phyloP scores from a whole-genome alignment of 345 rosid genomes.

The Pistacia vera region DNA sequence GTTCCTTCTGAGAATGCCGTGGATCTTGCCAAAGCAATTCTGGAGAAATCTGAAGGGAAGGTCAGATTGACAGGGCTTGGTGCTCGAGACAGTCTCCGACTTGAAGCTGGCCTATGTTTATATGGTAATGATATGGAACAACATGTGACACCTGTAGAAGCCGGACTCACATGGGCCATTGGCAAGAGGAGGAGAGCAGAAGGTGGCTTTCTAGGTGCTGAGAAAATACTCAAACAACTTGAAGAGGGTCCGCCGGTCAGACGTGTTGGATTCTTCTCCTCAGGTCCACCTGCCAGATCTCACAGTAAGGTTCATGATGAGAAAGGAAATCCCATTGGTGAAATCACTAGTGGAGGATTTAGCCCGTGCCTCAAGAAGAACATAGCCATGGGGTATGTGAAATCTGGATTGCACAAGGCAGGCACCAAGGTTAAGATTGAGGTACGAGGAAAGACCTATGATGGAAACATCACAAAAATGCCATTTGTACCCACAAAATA shows the following conservation, averaged over 20 bases:
- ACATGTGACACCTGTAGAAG: conserved; percentile 85
- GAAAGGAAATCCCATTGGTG: conserved; percentile 73
- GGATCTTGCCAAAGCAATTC: conserved; percentile 88
- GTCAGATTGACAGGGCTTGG: conserved; percentile 90
- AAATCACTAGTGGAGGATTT: conserved; percentile 96
- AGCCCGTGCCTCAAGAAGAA: conserved; percentile 98
- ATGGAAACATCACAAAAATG: conserved; percentile 81
- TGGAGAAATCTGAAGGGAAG: conserved; percentile 93
- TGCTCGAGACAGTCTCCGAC: conserved; percentile 94
- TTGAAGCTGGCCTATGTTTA: conserved; percentile 90
- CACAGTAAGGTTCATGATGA: conserved; percentile 93
- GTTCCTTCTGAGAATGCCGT: conserved; percentile 83
- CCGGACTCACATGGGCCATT: conserved; percentile 96
- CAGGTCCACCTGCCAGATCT: conserved; percentile 92
- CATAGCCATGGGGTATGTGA: conserved; percentile 96
- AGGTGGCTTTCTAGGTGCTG: conserved; percentile 95
- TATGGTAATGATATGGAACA: conserved; percentile 99
- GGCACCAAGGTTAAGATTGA: conserved; percentile 81
- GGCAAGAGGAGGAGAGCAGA: conserved; percentile 96
- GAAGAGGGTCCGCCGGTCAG: conserved; percentile 84
- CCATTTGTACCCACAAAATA: conserved; percentile 82
- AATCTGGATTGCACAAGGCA: conserved; percentile 83
- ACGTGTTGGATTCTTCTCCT: conserved; percentile 80
- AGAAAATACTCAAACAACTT: conserved; percentile 84
- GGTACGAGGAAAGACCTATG: conserved; percentile 85